Evolutionary conservation across 2,329 filamentous ascomycete genomes (phyloP), one percentile per base, ranked within the genome.

Genomic region (Ophiostoma ips): DNA sequence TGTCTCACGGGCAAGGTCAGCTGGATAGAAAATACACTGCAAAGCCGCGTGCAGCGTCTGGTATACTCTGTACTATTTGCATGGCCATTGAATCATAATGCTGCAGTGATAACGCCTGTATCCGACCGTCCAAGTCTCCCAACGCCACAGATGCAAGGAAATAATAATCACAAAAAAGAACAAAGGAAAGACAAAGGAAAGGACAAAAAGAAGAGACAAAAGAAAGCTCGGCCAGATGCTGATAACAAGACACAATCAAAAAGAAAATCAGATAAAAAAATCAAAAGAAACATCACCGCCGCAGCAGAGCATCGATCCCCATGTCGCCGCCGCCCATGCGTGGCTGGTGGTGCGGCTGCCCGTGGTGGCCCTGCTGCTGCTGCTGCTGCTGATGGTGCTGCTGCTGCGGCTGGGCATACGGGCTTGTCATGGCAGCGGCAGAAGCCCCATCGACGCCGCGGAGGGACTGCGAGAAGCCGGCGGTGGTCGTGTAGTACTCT

Each of bases 341-440:
- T 18, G 43, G 61, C 35, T 79, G 75, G 43, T 69, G 61, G 34
- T 79, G 75, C 41, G 68, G 61, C 38, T 81, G 76, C 55, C 79
- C 73, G 30, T 81, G 72, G 46, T 79, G 63, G 60, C 75, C 76
- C 34, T 79, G 75, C 41, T 69, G 61, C 34, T 79, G 75, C 45
- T 68, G 61, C 38, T 81, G 76, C 56, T 79, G 73, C n/a, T n/a
- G n/a, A n/a, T n/a, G n/a, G n/a, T n/a, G n/a, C n/a, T n/a, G n/a
- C n/a, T n/a, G n/a, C n/a, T n/a, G 30, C 81, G 72, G 46, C 78
- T 64, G 24, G 59, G 74, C 60, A 52, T 75, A 76, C 3, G 71
- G 70, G 51, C 71, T 73, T 28, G 63, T 64, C 50, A 50, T 53
- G 50, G 48, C 28, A 2, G 47, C 45, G 13, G 48, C 46, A 9